A percentile compares a stretch with the other conserved stretches of the same genome.
These are phyloP conservation scores for Ceratocystis smalleyi DNA, from an alignment of 2,329 filamentous ascomycete genomes.

Conservation along the genomic window DNA sequence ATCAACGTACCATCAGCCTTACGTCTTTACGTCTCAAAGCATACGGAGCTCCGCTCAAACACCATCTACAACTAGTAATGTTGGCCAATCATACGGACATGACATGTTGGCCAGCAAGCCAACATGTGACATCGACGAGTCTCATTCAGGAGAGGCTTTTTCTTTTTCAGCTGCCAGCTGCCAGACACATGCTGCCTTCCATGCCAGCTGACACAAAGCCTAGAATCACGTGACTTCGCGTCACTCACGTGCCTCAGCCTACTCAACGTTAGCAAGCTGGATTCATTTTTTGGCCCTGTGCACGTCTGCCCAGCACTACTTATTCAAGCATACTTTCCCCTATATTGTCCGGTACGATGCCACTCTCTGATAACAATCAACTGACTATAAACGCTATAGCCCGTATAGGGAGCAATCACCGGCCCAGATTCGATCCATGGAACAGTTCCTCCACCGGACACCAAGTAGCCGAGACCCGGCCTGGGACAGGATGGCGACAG, in stretches of 20 bases:
- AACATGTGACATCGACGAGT: too few relatives aligned
- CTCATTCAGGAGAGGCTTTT: not conserved
- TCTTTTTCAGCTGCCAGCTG: not conserved
- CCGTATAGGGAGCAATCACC: constrained; percentile 28
- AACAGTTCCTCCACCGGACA: constrained; percentile 64
- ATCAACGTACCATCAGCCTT: too few relatives aligned
- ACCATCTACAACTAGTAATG: too few relatives aligned
- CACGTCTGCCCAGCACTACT: not conserved
- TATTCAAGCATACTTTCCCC: not conserved
- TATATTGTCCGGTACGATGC: not conserved
- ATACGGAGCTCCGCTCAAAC: too few relatives aligned
- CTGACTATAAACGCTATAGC: constrained; percentile 14
- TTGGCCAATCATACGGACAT: too few relatives aligned
- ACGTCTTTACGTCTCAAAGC: too few relatives aligned
- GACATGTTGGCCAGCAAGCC: too few relatives aligned
- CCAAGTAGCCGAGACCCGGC: constrained; percentile 54
- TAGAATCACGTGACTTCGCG: constrained; percentile 15
- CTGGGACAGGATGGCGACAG: constrained; percentile 53
- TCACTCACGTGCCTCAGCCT: constrained; percentile 18
- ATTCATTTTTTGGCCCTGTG: too few relatives aligned
- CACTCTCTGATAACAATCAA: not conserved
- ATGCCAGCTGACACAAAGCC: not conserved
- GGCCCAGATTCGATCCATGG: constrained; percentile 47
- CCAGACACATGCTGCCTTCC: not conserved
- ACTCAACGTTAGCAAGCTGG: too few relatives aligned